Conservation (phyloP, 331 rosid genomes). For the Acacia concinna region DNA sequence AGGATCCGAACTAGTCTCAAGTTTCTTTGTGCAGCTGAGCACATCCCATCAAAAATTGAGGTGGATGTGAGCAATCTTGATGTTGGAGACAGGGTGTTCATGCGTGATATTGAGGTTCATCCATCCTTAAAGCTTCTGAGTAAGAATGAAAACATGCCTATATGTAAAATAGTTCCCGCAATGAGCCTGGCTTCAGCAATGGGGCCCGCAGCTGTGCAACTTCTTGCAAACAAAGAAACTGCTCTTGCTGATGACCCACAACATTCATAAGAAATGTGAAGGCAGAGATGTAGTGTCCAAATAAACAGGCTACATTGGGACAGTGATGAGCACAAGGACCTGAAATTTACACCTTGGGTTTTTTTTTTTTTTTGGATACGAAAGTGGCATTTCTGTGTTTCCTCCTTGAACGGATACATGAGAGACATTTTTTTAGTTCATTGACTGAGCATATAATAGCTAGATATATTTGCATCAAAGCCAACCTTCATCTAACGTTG, state of each 20-base stretch:
- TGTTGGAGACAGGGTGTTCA: slow-evolving; percentile 67
- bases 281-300: slow-evolving; percentile 26
- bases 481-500: neutral
- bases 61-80: slow-evolving; percentile 86
- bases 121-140: slow-evolving; percentile 87
- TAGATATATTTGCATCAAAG: neutral
- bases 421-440: slow-evolving; percentile 9
- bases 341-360: slow-evolving; percentile 5
- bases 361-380: neutral
- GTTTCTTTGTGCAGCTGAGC: slow-evolving; percentile 72
- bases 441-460: neutral
- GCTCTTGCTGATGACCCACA: slow-evolving; percentile 22
- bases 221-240: slow-evolving; percentile 39
- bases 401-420: slow-evolving; percentile 12
- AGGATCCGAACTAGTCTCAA: slow-evolving; percentile 68
- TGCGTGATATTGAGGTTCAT: slow-evolving; percentile 63
- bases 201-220: no score
- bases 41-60: slow-evolving; percentile 80
- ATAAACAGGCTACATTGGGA: slow-evolving; percentile 30
- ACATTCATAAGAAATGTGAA: slow-evolving; percentile 3
- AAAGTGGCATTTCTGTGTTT: neutral
- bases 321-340: slow-evolving; percentile 18
- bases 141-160: slow-evolving; percentile 73
- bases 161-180: slow-evolving; percentile 69
- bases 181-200: no score